phyloP scores from a whole-genome alignment of 805 yeast genomes.

The Candida easanensis region DNA sequence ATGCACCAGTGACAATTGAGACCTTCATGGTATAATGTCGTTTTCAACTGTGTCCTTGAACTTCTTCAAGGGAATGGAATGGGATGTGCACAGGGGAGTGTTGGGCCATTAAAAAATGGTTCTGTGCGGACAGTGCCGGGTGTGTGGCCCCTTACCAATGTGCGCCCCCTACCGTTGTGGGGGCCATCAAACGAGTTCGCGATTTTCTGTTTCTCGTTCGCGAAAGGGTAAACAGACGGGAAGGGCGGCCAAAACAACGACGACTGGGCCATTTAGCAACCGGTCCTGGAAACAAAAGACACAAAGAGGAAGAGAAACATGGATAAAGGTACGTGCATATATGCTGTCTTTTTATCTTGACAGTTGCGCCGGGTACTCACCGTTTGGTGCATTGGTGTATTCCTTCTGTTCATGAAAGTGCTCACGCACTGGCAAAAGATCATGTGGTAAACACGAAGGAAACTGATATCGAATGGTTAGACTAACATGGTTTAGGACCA shows the following conservation, averaged over 20 bases:
- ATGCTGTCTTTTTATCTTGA: not conserved
- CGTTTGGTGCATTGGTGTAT: too few relatives aligned
- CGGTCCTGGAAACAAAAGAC: not conserved
- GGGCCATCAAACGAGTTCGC: conserved; percentile 4
- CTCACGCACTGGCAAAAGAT: not conserved
- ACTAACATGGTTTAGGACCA: not conserved
- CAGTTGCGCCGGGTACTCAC: too few relatives aligned
- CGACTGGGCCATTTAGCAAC: not conserved
- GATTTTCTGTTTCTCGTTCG: not conserved
- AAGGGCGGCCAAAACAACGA: not conserved
- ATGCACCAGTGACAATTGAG: conserved; percentile 58
- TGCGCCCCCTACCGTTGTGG: not conserved
- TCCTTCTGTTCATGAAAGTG: too few relatives aligned
- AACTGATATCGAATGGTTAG: not conserved
- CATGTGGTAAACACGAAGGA: not conserved
- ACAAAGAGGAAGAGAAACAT: not conserved
- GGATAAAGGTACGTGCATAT: conserved; percentile 13
- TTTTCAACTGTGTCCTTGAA: too few relatives aligned
- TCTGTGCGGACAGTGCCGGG: not conserved
- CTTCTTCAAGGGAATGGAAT: too few relatives aligned
- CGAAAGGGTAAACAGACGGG: conserved; percentile 1
- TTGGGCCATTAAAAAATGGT: too few relatives aligned
- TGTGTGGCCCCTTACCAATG: too few relatives aligned
- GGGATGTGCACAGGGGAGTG: too few relatives aligned
- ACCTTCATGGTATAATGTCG: conserved; percentile 28